phyloP scores from a whole-genome alignment of 371 early-diverging fungal genomes.

The Circinella umbellata region DNA sequence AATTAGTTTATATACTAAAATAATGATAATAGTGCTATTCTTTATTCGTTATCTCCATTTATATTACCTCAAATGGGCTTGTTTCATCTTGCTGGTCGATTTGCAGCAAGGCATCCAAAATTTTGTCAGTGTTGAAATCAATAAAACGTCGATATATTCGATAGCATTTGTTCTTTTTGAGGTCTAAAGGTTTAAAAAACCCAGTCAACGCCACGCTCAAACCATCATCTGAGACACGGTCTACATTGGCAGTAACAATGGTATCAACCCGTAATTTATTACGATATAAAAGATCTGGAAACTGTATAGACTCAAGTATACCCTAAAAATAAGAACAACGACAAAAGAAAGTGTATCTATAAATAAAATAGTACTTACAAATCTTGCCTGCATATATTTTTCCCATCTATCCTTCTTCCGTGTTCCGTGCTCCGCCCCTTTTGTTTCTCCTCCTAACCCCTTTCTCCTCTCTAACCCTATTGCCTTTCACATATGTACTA shows the following conservation, averaged over 20 bases:
- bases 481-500: slow-evolving; percentile 6
- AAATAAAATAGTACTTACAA: too few species aligned
- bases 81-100: slow-evolving; percentile 22
- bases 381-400: neutral
- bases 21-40: too few species aligned
- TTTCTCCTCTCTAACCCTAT: too few species aligned
- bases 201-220: slow-evolving; percentile 16
- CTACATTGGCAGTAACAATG: slow-evolving; percentile 13
- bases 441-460: too few species aligned
- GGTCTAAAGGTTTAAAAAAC: slow-evolving; percentile 9
- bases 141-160: slow-evolving; percentile 38
- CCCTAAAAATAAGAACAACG: slow-evolving; percentile 23
- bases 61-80: slow-evolving; percentile 25
- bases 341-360: too few species aligned
- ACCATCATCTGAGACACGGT: slow-evolving; percentile 1
- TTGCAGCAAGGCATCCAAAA: slow-evolving; percentile 19
- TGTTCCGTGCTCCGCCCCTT: too few species aligned
- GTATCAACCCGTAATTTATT: slow-evolving; percentile 1
- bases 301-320: slow-evolving; percentile 32
- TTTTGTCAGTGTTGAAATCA: slow-evolving; percentile 36
- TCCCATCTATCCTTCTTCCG: neutral
- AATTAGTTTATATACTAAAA: too few species aligned
- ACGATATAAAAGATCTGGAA: slow-evolving; percentile 35
- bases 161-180: slow-evolving; percentile 10
- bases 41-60: neutral